Conservation (phyloP, 352 stramenopile genomes). For the Phytophthora litchii region DNA sequence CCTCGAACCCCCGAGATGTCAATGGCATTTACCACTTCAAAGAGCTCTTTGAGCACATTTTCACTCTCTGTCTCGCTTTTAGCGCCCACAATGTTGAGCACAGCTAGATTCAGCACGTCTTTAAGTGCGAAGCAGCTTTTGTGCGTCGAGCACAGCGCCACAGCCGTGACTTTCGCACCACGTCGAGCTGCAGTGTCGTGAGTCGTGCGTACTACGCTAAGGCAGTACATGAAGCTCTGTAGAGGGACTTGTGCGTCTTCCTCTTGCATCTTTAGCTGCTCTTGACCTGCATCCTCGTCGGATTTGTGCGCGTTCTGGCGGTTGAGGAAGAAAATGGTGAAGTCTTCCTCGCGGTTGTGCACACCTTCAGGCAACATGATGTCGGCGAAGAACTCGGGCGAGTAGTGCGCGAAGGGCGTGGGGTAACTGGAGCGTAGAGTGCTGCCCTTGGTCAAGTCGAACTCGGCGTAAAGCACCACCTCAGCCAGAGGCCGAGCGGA, state of each 20-base stretch:
- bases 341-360: constrained; percentile 88
- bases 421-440: constrained; percentile 82
- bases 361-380: constrained; percentile 89
- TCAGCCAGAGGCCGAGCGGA: constrained; percentile 49
- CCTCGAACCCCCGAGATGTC: constrained; percentile 63
- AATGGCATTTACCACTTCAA: constrained; percentile 73
- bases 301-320: constrained; percentile 40
- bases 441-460: constrained; percentile 89
- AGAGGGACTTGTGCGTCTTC: constrained; percentile 42
- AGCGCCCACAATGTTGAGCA: constrained; percentile 63
- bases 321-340: constrained; percentile 91
- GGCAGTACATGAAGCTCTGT: constrained; percentile 86
- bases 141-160: constrained; percentile 81
- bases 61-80: constrained; percentile 50
- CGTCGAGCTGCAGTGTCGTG: constrained; percentile 75
- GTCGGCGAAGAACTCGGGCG: constrained; percentile 89
- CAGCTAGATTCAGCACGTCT: constrained; percentile 74
- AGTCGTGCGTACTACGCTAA: constrained; percentile 86
- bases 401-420: constrained; percentile 67
- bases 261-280: background rate
- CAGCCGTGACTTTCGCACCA: constrained; percentile 81
- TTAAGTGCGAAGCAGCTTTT: constrained; percentile 85
- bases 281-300: background rate
- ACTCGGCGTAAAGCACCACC: constrained; percentile 83
- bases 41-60: constrained; percentile 63